Base-by-base conservation (phyloP, 257 asterid species). In the Nicotiana otophora region DNA sequence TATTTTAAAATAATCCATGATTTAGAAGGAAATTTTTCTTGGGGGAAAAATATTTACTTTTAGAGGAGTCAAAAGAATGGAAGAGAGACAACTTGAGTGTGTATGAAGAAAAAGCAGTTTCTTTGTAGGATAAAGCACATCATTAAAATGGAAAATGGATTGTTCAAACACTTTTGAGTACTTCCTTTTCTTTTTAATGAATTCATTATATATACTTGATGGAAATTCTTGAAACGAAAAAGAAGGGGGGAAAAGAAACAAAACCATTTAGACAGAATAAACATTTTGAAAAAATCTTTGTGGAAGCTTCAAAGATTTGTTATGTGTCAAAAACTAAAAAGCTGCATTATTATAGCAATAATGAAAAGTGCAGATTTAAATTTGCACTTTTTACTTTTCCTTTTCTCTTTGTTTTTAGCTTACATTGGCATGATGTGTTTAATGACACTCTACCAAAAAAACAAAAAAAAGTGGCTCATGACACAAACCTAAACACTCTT, bases 31-130 rank as follows among this genome's bases (percentile, higher is more conserved):
- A 62, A 4, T 23, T 30, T 23, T 62, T 3, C 5, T 62, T 3
- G 33, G 67, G 0, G 3, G 3, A 0, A 58, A 60, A 8, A 39
- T 2, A 7, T 36, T 61, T 61, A 61, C 66, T 61, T 61, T 61
- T 23, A 20, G 28, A 20, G 6, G 66, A 61, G 66, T 69, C 78
- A 70, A 70, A 70, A 20, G 60, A 10, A 69, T 70, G 34, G 36
- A 70, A 70, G 78, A 70, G 60, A 42, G 78, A 70, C 78, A 70
- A 42, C 78, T 70, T 46, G 34, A 70, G 78, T 70, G 78, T 20
- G 20, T 20, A 42, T 20, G 36, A 42, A 42, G 60, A 70, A 42
- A 70, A 70, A 70, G 78, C 60, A 70, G 26, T 20, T 42, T n/a
- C 58, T 70, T 42, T 20, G 78, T 42, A 12, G 78, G 54, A 70